Base-by-base conservation (phyloP, 768 basidiomycete species). In the Agaricus bisporus region DNA sequence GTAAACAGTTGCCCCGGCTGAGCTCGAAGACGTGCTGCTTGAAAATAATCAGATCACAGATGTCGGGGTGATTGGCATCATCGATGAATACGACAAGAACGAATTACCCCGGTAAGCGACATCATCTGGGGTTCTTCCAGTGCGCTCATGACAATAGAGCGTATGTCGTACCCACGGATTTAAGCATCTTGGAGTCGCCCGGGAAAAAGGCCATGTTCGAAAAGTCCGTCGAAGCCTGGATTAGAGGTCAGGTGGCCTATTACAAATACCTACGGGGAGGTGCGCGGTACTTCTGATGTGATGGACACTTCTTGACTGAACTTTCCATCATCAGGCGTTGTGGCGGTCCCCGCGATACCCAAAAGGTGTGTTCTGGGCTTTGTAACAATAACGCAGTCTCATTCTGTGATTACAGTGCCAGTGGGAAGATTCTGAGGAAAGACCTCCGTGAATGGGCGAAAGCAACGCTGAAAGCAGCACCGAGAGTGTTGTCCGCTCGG, bases 231-330 rank as follows among this genome's bases (percentile, higher is more conserved):
- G 72, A 72, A 41, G 61, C 64, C 6, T 88, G 86, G 86, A 69
- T 82, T 22, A 65, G 72, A 25, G 52, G 56, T 25, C 75, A 78
- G 41, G 85, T 85, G 18, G 77, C 81, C 0, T 68, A 72, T 39
- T 82, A 85, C 64, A 88, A 87, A 62, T 72, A 66, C 28, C 61
- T 88, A 12, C 73, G 87, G 32, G 86, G 85, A 41, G 86, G 80
- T 59, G 56, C 54, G 68, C 55, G 28, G 41, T 17, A 18, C 41
- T 10, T 41, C n/a, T 25, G 38, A 22, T 18, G n/a, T 42, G 17
- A 26, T 32, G 17, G 26, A 25, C 36, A 35, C 2, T 22, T 8
- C 17, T 10, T n/a, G 10, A 25, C 36, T 12, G n/a, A 46, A 12
- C 37, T 14, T 29, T 32, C 38, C 17, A 45, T 22, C 35, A 51